Evolutionary conservation across 192 early-diverging fungal genomes (phyloP).

Genomic region (Coemansia sp.): DNA sequence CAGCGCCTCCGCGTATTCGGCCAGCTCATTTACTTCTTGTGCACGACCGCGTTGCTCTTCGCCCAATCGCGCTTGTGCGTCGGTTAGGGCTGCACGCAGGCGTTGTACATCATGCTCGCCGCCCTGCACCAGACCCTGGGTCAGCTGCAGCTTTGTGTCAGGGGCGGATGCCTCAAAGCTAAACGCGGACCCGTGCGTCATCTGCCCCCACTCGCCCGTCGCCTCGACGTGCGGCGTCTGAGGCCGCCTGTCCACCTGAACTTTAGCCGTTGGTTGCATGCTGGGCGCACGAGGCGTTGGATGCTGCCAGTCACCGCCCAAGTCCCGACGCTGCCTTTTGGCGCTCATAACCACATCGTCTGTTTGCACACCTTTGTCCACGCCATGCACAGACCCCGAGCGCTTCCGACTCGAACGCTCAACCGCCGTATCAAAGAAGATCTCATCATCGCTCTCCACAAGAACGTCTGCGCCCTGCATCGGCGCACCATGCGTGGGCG

Average conservation of each 20-base stretch:
- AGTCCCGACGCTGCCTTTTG: conserved; percentile 39
- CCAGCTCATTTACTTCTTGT: conserved; percentile 45
- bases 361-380: conserved; percentile 16
- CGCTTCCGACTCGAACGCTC: conserved; percentile 17
- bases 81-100: conserved; percentile 33
- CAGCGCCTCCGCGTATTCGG: conserved; percentile 29
- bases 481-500: not conserved
- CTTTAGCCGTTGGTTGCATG: not conserved
- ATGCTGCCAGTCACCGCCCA: conserved; percentile 36
- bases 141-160: conserved; percentile 14
- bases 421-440: conserved; percentile 33
- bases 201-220: conserved; percentile 9
- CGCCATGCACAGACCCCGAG: not conserved
- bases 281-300: conserved; percentile 4
- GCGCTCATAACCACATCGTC: conserved; percentile 2
- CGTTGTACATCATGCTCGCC: conserved; percentile 35
- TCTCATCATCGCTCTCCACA: conserved; percentile 33
- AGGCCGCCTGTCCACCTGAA: not conserved
- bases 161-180: conserved; percentile 28
- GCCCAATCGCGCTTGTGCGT: conserved; percentile 26
- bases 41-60: conserved; percentile 1
- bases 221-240: not conserved
- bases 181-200: conserved; percentile 20
- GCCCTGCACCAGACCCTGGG: conserved; percentile 12
- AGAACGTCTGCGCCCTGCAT: conserved; percentile 4